phyloP scores from a whole-genome alignment of 768 basidiomycete species.

The Macrocybe gigantea region DNA sequence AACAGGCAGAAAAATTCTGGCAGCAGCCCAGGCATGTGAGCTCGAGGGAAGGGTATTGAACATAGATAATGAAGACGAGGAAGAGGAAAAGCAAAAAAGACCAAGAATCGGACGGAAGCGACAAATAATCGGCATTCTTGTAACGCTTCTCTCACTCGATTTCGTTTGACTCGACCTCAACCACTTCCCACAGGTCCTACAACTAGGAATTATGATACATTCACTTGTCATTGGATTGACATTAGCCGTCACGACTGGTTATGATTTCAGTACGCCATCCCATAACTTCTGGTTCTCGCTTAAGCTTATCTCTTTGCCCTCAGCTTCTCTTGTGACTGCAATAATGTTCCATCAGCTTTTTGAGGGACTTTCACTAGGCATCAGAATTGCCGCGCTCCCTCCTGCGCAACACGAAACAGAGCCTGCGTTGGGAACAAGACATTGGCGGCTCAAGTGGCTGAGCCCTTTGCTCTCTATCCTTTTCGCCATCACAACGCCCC shows the following conservation, averaged over 20 bases:
- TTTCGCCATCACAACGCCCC: constrained; percentile 72
- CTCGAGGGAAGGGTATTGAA: constrained; percentile 2
- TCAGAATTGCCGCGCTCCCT: constrained; percentile 69
- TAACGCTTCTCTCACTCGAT: constrained; percentile 15
- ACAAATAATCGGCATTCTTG: constrained; percentile 72
- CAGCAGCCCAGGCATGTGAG: background rate
- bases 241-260: constrained; percentile 59
- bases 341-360: constrained; percentile 82
- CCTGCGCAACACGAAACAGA: constrained; percentile 15
- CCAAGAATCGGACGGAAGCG: constrained; percentile 44
- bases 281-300: background rate
- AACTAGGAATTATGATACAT: constrained; percentile 83
- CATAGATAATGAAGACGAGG: constrained; percentile 3
- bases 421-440: background rate
- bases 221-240: constrained; percentile 79
- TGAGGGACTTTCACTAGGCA: constrained; percentile 78
- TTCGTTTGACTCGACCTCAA: background rate
- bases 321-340: constrained; percentile 69
- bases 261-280: constrained; percentile 59
- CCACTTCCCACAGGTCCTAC: constrained; percentile 48
- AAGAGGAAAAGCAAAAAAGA: constrained; percentile 11
- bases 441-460: constrained; percentile 26
- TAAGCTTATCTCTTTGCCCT: background rate
- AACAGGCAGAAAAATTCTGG: background rate
- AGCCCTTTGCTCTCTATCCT: constrained; percentile 50